phyloP scores from a whole-genome alignment of 371 early-diverging fungal genomes.

The Apophysomyces trapeziformis region DNA sequence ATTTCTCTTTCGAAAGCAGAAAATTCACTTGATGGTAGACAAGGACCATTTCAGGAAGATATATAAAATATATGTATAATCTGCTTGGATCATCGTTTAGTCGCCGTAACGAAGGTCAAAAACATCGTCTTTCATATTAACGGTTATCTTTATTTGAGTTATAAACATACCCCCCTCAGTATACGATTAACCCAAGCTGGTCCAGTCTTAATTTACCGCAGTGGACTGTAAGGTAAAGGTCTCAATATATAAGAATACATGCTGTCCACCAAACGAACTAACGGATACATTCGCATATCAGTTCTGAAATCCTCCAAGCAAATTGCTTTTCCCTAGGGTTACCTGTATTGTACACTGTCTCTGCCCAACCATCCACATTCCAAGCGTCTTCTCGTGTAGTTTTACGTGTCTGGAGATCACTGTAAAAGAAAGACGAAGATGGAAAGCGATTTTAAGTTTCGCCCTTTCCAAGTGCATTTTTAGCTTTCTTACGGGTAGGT shows the following conservation, averaged over 20 bases:
- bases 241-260: constrained; percentile 87
- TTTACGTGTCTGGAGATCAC: constrained; percentile 85
- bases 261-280: constrained; percentile 78
- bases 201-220: constrained; percentile 50
- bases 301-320: background rate
- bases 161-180: no score
- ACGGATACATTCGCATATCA: constrained; percentile 4
- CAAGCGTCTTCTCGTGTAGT: constrained; percentile 89
- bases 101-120: no score
- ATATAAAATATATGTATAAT: no score
- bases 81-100: no score
- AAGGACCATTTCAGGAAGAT: no score
- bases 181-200: no score
- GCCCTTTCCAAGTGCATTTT: constrained; percentile 28
- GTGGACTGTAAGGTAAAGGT: constrained; percentile 80
- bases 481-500: constrained; percentile 78
- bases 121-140: no score
- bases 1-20: no score
- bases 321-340: constrained; percentile 11
- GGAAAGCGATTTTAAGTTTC: no score
- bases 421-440: constrained; percentile 22
- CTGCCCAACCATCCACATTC: constrained; percentile 93
- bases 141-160: no score
- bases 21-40: no score
- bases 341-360: constrained; percentile 91